Evolutionary conservation across 768 basidiomycete genomes (phyloP), one percentile per base, ranked within the genome.

Genomic region (Trametes punicea): DNA sequence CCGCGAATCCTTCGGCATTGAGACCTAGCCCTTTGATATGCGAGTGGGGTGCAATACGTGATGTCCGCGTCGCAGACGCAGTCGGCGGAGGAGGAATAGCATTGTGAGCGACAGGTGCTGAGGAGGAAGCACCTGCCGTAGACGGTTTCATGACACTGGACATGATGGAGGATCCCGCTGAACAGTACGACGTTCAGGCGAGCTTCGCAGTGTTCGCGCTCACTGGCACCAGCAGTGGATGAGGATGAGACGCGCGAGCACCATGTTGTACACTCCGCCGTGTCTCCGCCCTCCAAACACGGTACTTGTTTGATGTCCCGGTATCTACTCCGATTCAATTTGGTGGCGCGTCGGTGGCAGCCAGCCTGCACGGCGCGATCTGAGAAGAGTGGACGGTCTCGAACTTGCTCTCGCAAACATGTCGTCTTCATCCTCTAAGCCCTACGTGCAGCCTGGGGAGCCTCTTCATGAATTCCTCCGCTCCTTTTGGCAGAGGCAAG

Each of bases 21-120:
- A 98, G 76, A 3, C 97, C 97, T 26, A 98, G 86, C 6, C 94
- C 95, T 75, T 94, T 96, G 70, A 98, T 98, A 70, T 98, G 95
- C 4, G 94, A 97, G 68, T 98, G 95, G 2, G 93, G 85, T 1
- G 91, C 90, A 41, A 93, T 90, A 33, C 90, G 83, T 27, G 89
- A 88, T 0, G 89, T 83, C 21, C 88, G 80, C 11, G 79, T 78
- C 1, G 83, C 80, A 11, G 84, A 78, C 0, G 82, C 70, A 2
- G 79, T 75, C 4, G 87, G 77, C 0, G 88, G 87, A 0, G 87
- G 87, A 0, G 87, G 81, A 2, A 87, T 77, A 1, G 89, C 85
- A 55, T 85, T 90, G 70, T 89, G 88, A 15, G 74, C 68, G 6
- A 73, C 70, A 2, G 73, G 70, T 5, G 66, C 62, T 1, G 69